phyloP scores from a whole-genome alignment of 257 asterid species.

The Fraxinus quadrangulata region DNA sequence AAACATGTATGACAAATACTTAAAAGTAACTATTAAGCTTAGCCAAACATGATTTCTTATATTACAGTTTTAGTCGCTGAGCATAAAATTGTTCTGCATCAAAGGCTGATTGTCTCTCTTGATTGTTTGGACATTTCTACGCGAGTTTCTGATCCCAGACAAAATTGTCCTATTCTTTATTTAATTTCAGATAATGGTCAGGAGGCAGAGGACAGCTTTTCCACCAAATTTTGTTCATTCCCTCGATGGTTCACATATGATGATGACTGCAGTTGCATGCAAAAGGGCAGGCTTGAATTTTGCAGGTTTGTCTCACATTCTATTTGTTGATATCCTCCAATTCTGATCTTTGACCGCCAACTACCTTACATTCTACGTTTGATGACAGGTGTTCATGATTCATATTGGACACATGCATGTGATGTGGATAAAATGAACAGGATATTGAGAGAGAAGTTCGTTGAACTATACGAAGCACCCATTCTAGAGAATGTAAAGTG shows the following conservation, averaged over 20 bases:
- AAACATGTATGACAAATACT: neutral
- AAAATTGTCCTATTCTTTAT: conserved; percentile 18
- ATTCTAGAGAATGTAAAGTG: conserved; percentile 79
- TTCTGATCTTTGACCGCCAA: conserved; percentile 7
- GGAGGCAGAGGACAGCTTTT: conserved; percentile 92
- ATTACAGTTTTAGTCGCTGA: neutral
- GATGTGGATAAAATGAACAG: conserved; percentile 80
- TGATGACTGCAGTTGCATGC: conserved; percentile 99
- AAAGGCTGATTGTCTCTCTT: conserved; percentile 14
- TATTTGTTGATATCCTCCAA: conserved; percentile 15
- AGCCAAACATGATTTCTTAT: neutral
- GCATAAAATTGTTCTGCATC: neutral
- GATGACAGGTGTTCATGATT: conserved; percentile 92
- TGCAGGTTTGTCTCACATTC: conserved; percentile 61
- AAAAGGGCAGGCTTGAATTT: conserved; percentile 79
- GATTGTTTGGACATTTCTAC: conserved; percentile 7
- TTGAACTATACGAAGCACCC: conserved; percentile 81
- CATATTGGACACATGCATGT: conserved; percentile 98
- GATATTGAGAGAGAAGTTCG: conserved; percentile 80
- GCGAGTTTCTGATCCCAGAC: conserved; percentile 21
- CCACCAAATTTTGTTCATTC: conserved; percentile 98
- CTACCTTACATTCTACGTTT: conserved; percentile 17
- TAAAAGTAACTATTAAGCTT: conserved; percentile 1
- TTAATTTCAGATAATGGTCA: conserved; percentile 68
- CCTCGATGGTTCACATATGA: conserved; percentile 97